phyloP scores from a whole-genome alignment of 768 basidiomycete species.

The Termitomyces titanicus region DNA sequence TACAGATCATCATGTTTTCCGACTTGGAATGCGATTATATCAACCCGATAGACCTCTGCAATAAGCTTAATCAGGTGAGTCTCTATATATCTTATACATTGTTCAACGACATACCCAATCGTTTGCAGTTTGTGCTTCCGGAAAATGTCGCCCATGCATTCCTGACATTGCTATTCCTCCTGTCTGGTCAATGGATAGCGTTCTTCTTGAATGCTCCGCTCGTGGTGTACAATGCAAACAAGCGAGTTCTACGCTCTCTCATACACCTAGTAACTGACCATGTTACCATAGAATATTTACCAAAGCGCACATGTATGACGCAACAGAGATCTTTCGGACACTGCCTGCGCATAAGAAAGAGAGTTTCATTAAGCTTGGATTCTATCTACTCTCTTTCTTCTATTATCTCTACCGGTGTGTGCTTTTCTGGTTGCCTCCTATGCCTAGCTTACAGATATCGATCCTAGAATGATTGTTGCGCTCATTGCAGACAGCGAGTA shows the following conservation, averaged over 20 bases:
- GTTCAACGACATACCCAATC: background rate
- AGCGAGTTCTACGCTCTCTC: constrained; percentile 52
- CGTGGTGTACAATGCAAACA: constrained; percentile 88
- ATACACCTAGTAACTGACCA: background rate
- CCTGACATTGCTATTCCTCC: constrained; percentile 86
- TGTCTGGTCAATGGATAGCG: constrained; percentile 93
- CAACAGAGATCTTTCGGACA: constrained; percentile 98
- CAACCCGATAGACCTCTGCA: constrained; percentile 99
- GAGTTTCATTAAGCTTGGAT: constrained; percentile 91
- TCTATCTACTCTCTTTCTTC: constrained; percentile 90
- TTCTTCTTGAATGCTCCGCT: constrained; percentile 89
- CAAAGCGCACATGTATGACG: constrained; percentile 98
- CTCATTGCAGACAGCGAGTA: constrained; percentile 79
- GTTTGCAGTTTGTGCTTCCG: constrained; percentile 84
- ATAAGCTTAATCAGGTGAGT: constrained; percentile 94
- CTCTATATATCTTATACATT: background rate
- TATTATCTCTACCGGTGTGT: constrained; percentile 87
- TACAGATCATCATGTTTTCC: constrained; percentile 99
- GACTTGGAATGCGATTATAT: constrained; percentile 99
- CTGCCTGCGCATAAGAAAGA: constrained; percentile 93
- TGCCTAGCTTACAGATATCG: constrained; percentile 1
- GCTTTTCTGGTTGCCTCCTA: background rate
- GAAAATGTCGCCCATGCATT: constrained; percentile 95
- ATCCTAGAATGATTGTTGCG: constrained; percentile 76
- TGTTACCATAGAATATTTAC: constrained; percentile 66